Evolutionary conservation across 768 basidiomycete species (phyloP), one percentile per base, ranked within the genome.

Genomic region (Mycena rosella): DNA sequence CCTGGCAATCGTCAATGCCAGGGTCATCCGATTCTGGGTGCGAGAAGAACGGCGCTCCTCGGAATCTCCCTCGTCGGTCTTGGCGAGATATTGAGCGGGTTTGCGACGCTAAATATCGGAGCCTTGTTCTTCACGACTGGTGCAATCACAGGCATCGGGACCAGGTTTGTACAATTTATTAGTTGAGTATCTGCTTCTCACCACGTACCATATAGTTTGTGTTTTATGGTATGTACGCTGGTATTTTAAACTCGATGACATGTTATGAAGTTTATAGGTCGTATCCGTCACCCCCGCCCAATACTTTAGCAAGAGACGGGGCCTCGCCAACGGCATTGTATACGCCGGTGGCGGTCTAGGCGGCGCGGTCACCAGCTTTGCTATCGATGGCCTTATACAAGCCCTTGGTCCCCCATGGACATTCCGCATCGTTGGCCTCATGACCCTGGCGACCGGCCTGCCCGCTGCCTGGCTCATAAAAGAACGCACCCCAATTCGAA

Each of bases 291-390:
- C 29, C 30, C 79, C 78, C 29, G 55, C 76, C 0, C 80, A 78
- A 60, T 79, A 79, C 64, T 79, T 80, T 60, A 75, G 63, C 58
- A 73, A 70, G 58, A 72, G 72, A 45, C 76, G 74, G 2, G 78
- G 77, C 20, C 70, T 78, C 6, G 75, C 80, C 11, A 79, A 78
- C 34, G 78, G 76, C n/a, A 65, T 78, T 42, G 76, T 77, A 4
- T 78, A 76, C 51, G 75, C 74, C 1, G 75, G 71, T 10, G 68
- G 69, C 6, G 69, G 69, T 2, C 38, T 78, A 18, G 76, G 78
- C 53, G 78, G 76, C 15, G 79, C 73, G 17, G 63, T 78, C 10
- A 72, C 73, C 32, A 77, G 74, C n/a, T 71, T 80, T 24, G 57
- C 67, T 29, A 75, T 77, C 53, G 73, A 78, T 40, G 40, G 71